Base-by-base conservation (phyloP, 2,329 filamentous ascomycete species). In the Grosmannia clavigera region DNA sequence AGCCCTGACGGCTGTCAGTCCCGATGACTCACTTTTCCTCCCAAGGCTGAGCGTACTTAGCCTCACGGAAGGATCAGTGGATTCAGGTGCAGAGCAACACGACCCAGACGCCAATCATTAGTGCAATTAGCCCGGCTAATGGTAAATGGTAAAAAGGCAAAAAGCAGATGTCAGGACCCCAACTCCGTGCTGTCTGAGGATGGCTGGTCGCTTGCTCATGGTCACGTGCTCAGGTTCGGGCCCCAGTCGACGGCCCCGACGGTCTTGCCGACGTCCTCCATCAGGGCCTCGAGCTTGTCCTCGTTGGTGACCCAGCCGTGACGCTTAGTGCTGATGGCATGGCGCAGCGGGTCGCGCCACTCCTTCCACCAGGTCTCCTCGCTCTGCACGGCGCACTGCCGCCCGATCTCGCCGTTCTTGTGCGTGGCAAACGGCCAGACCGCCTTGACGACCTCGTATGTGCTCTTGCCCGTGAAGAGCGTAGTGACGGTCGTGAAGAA, bases 361-460 rank as follows among this genome's bases (percentile, higher is more conserved):
- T 78, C 76, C 57, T 71, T 70, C 76, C 79, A 83, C 80, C 80
- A 83, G 2, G 72, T 73, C 66, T 81, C 78, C 68, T 83, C 80
- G 61, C 74, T 79, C 68, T 81, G 78, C n/a, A 82, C 78, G 3
- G 73, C 72, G 64, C 75, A 81, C 58, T 68, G 69, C 56, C 76
- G 73, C 14, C 67, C 75, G n/a, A 63, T 67, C 62, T 78, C 77
- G 48, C 71, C 78, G 64, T 70, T 76, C 66, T 68, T 71, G 3
- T 73, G 70, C 63, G 77, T 78, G 1, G 80, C 80, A 69, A 81
- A 83, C 3, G 80, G 81, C 80, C 81, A 83, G 1, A 83, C 75
- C 1, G 75, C 73, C 66, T 81, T 79, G 56, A 80, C 73, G 3
- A 81, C 77, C 67, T 82, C 80, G 64, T 82, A 83, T 63, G 74